Evolutionary conservation across 176 grass and related monocot genomes (phyloP), one percentile per base, ranked within the genome.

Genomic region (Musa beccarii): DNA sequence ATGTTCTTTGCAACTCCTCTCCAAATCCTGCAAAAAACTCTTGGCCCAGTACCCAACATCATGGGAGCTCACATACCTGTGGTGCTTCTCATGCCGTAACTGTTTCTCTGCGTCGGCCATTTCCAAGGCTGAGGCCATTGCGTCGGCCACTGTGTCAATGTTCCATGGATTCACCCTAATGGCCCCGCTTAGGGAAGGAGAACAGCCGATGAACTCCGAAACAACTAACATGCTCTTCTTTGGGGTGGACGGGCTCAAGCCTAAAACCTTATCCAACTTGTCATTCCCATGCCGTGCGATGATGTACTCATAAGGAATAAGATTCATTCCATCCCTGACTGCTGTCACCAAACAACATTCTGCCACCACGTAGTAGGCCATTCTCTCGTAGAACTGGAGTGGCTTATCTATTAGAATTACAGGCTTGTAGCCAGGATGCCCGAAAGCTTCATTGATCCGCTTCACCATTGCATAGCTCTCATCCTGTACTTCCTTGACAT

Each of bases 11-110:
- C 93, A 96, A 49, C 82, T 92, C 83, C 90, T 87, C 69, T 88
- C 77, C 77, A 96, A 79, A 85, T 96, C 93, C 23, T 86, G 87
- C 81, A 96, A 49, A 83, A 96, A 96, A 68, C 90, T 96, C 64
- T 96, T 96, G 0, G 89, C 93, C 93, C 93, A 96, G 76, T 92
- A 96, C 8, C 93, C 90, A 0, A 96, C 93, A n/a, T 92, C 83
- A 15, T 96, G 93, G 10, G 89, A 88, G 81, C 87, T 92, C 50
- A 96, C 93, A 70, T 92, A 96, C 73, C 80, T 81, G 52, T 92
- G 82, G 23, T 96, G 93, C 75, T 96, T 96, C 80, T 96, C 87
- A 14, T 96, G 90, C 56, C 90, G 82, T 57, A 96, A 57, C 8
- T 85, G 87, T 79, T 96, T 92, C 86, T 92, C 90, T 10, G 79